Evolutionary conservation across 495 filamentous ascomycete genomes (phyloP).

Genomic region (Trichoderma orchidacearum): DNA sequence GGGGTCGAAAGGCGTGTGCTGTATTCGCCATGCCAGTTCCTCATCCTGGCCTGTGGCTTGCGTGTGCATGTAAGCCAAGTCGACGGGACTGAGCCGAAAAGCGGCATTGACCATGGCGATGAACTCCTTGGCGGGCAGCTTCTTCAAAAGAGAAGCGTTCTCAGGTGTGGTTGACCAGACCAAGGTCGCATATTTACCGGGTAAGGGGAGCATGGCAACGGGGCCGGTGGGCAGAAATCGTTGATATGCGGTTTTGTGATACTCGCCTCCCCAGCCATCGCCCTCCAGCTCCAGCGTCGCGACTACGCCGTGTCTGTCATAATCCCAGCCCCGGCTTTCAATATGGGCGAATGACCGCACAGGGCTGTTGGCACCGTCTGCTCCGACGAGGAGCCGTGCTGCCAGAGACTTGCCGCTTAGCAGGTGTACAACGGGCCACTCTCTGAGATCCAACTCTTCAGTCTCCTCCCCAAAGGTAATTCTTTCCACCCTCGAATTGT

Average conservation of each 20-base stretch:
- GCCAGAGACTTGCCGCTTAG: slow-evolving; percentile 46
- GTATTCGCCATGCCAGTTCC: slow-evolving; percentile 70
- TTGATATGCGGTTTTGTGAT: slow-evolving; percentile 72
- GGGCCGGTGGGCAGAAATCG: slow-evolving; percentile 88
- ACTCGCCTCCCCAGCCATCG: slow-evolving; percentile 35
- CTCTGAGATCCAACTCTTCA: slow-evolving; percentile 58
- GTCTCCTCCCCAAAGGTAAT: slow-evolving; percentile 63
- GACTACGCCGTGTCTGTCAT: slow-evolving; percentile 78
- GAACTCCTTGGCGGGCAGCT: slow-evolving; percentile 56
- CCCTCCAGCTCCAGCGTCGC: slow-evolving; percentile 67
- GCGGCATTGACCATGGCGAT: slow-evolving; percentile 84
- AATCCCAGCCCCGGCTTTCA: slow-evolving; percentile 80
- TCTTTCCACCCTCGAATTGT: slow-evolving; percentile 57
- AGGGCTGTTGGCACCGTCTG: slow-evolving; percentile 89
- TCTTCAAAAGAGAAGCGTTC: slow-evolving; percentile 69
- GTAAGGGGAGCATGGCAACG: slow-evolving; percentile 79
- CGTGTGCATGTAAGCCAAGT: slow-evolving; percentile 69
- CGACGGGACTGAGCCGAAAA: slow-evolving; percentile 66
- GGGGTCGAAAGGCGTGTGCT: slow-evolving; percentile 45
- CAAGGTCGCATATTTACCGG: slow-evolving; percentile 65
- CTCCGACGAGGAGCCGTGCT: slow-evolving; percentile 78
- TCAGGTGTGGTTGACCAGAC: slow-evolving; percentile 86
- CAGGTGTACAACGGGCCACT: slow-evolving; percentile 75
- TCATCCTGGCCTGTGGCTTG: slow-evolving; percentile 46
- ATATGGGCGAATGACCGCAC: slow-evolving; percentile 86